Evolutionary conservation across 768 basidiomycete species (phyloP).

Genomic region (Macrolepiota albuminosa): DNA sequence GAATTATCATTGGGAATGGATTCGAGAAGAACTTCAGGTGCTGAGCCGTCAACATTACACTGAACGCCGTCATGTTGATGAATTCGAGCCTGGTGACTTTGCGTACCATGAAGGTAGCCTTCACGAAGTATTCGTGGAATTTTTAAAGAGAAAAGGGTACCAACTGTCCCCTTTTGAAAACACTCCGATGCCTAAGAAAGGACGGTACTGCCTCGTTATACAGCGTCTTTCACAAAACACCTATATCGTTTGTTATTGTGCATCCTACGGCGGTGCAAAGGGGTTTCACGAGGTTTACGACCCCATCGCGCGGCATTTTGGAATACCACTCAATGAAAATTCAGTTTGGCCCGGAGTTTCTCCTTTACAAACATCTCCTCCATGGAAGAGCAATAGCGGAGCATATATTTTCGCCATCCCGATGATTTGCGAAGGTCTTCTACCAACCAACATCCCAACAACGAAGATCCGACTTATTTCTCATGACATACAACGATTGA

Average conservation of each 20-base stretch:
- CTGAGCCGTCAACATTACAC: not conserved
- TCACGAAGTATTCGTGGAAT: slow-evolving; percentile 16
- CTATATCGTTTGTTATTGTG: slow-evolving; percentile 33
- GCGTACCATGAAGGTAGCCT: slow-evolving; percentile 21
- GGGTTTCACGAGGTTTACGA: slow-evolving; percentile 17
- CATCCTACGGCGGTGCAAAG: slow-evolving; percentile 27
- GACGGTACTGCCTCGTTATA: slow-evolving; percentile 32
- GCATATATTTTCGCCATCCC: slow-evolving; percentile 31
- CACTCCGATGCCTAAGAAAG: slow-evolving; percentile 6
- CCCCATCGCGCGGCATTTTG: slow-evolving; percentile 26
- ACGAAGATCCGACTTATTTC: slow-evolving; percentile 17
- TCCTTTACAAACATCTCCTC: slow-evolving; percentile 26
- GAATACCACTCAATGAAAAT: slow-evolving; percentile 28
- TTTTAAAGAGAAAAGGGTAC: slow-evolving; percentile 18
- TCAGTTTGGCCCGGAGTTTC: slow-evolving; percentile 23
- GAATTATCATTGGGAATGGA: slow-evolving; percentile 16
- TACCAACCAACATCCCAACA: slow-evolving; percentile 4
- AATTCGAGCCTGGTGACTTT: slow-evolving; percentile 25
- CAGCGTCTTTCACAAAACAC: slow-evolving; percentile 19
- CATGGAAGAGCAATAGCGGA: slow-evolving; percentile 19
- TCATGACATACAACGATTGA: slow-evolving; percentile 23
- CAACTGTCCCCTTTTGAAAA: slow-evolving; percentile 18
- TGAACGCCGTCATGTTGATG: not conserved
- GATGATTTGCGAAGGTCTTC: slow-evolving; percentile 16
- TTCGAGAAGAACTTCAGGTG: slow-evolving; percentile 6